Percentiles rank a stretch among this genome's conserved stretches.
Evolutionary conservation across 2,329 filamentous ascomycete species (phyloP).

Genomic region (Chlorencoelia australis): DNA sequence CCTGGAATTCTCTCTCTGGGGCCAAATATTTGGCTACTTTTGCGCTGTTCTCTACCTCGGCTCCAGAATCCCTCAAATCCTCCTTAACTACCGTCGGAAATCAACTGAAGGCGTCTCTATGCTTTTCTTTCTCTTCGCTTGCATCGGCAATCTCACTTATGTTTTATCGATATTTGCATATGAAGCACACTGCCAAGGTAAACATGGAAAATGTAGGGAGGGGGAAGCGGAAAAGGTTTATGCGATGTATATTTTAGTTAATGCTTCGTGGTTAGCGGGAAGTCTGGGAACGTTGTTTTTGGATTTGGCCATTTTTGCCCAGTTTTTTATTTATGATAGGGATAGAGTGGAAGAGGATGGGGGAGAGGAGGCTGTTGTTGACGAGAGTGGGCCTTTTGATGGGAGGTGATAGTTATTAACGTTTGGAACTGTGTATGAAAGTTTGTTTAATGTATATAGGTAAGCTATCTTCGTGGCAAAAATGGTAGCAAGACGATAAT

Average conservation of each 20-base stretch:
- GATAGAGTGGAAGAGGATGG: conserved; percentile 5
- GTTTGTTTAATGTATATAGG: no score
- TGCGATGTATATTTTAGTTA: conserved; percentile 74
- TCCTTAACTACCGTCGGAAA: conserved; percentile 87
- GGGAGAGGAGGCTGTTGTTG: conserved; percentile 7
- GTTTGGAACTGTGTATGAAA: not conserved
- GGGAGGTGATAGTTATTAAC: conserved; percentile 13
- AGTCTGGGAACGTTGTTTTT: conserved; percentile 79
- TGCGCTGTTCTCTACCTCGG: conserved; percentile 85
- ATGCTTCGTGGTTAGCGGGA: conserved; percentile 81
- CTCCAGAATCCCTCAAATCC: conserved; percentile 77
- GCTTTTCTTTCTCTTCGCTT: conserved; percentile 94
- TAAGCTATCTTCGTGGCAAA: no score
- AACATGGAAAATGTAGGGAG: conserved; percentile 40
- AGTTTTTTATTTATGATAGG: conserved; percentile 77
- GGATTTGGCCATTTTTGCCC: conserved; percentile 77
- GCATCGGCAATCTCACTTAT: conserved; percentile 88
- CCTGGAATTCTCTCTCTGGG: conserved; percentile 62
- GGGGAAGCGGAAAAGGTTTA: conserved; percentile 63
- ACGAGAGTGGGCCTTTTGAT: conserved; percentile 5
- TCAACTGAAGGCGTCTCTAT: conserved; percentile 88
- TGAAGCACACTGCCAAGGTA: conserved; percentile 54
- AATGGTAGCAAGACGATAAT: not conserved
- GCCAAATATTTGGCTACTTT: conserved; percentile 88
- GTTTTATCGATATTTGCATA: conserved; percentile 88